A percentile compares a stretch with the other conserved stretches of the same genome.
phyloP scores from a whole-genome alignment of 176 grass and related monocot species.

The Carex parvula region DNA sequence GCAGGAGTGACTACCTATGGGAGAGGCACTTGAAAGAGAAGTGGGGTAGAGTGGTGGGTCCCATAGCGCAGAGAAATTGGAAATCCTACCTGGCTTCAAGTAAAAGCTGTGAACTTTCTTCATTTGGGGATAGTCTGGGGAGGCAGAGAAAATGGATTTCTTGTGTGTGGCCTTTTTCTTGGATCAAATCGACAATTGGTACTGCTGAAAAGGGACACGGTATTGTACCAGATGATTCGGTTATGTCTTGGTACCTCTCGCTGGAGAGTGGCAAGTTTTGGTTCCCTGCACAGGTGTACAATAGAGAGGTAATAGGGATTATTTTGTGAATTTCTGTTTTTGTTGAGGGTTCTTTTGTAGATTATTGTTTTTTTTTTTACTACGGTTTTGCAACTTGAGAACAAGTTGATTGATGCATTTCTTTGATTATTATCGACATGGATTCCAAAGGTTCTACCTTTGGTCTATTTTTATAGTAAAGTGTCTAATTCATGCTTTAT shows the following conservation, averaged over 20 bases:
- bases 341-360: background rate
- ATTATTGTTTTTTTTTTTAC: background rate
- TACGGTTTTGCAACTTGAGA: background rate
- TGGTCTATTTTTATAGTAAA: background rate
- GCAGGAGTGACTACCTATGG: conserved; percentile 74
- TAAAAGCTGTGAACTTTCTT: conserved; percentile 9
- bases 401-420: conserved; percentile 8
- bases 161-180: conserved; percentile 74
- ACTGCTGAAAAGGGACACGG: conserved; percentile 13
- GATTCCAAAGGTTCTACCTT: background rate
- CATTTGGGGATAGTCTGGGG: conserved; percentile 4
- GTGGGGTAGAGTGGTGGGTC: conserved; percentile 74
- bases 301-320: conserved; percentile 72
- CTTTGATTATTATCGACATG: background rate
- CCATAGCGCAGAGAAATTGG: conserved; percentile 49
- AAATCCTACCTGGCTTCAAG: conserved; percentile 47
- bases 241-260: conserved; percentile 83
- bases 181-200: conserved; percentile 45
- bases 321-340: conserved; percentile 1
- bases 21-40: conserved; percentile 75
- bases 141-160: conserved; percentile 64
- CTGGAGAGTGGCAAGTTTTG: conserved; percentile 75
- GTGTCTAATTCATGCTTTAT: background rate
- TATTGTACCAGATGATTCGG: conserved; percentile 49
- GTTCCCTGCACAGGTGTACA: conserved; percentile 98